A percentile compares a stretch with the other conserved stretches of the same genome.
Evolutionary conservation across 2,329 filamentous ascomycete species (phyloP).

Genomic region (Aspergillus flavus): DNA sequence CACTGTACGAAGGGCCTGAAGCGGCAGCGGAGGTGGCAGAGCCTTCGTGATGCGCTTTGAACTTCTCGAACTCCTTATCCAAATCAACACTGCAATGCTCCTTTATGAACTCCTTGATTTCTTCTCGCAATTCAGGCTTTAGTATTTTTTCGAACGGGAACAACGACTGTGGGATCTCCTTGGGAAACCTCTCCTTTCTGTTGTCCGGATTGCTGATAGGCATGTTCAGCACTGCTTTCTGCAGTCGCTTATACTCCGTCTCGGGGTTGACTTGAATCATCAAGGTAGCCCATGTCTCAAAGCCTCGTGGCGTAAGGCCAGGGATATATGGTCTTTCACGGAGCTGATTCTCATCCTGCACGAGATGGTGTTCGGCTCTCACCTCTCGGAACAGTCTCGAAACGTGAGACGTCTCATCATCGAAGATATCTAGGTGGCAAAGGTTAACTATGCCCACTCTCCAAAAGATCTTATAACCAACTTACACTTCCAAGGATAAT

Average conservation of each 20-base stretch:
- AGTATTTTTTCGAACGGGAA: conserved; percentile 59
- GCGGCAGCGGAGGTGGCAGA: conserved; percentile 22
- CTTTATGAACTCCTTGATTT: conserved; percentile 63
- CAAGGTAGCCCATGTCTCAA: conserved; percentile 70
- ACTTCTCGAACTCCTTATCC: conserved; percentile 40
- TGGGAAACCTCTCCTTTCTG: conserved; percentile 73
- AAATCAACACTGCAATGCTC: conserved; percentile 54
- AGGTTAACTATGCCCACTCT: conserved; percentile 15
- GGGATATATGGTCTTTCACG: conserved; percentile 62
- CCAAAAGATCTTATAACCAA: neutral
- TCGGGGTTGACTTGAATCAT: conserved; percentile 77
- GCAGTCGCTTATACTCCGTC: conserved; percentile 70
- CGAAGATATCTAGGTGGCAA: conserved; percentile 54
- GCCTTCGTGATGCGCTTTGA: conserved; percentile 26
- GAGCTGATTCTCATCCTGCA: conserved; percentile 53
- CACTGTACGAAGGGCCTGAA: conserved; percentile 27
- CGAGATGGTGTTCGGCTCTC: conserved; percentile 64
- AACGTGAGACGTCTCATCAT: conserved; percentile 55
- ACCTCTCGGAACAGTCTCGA: conserved; percentile 61
- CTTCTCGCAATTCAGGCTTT: conserved; percentile 60
- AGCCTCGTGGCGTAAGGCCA: conserved; percentile 67
- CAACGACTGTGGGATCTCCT: conserved; percentile 72
- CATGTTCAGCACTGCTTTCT: conserved; percentile 68
- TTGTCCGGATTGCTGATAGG: conserved; percentile 70
- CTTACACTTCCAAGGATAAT: conserved; percentile 68